Conservation (phyloP, 179 eudicot species). For the Amaranthus tricolor region DNA sequence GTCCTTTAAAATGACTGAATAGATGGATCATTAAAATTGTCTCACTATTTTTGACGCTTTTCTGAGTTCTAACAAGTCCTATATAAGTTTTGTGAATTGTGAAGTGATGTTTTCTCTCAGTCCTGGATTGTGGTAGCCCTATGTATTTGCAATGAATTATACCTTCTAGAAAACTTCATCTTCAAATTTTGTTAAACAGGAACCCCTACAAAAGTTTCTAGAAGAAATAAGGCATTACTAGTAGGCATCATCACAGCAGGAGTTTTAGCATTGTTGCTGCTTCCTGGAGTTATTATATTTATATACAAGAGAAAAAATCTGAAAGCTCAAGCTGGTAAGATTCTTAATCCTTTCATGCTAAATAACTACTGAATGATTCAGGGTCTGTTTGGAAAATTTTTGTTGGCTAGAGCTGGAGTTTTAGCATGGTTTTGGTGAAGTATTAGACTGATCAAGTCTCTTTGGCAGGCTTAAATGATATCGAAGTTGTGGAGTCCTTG, state of each 20-base stretch:
- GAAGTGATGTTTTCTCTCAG: background rate
- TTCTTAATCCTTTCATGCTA: background rate
- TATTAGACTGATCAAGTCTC: background rate
- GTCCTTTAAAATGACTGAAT: background rate
- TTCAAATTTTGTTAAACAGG: constrained; percentile 17
- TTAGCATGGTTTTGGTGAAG: background rate
- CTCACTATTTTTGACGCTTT: background rate
- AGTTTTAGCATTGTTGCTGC: constrained; percentile 9
- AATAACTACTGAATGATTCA: background rate
- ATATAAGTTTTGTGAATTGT: background rate
- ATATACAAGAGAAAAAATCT: constrained; percentile 14
- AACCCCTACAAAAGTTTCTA: background rate
- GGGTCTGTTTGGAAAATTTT: background rate
- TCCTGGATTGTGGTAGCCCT: background rate
- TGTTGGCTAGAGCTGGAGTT: background rate
- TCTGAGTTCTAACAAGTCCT: background rate
- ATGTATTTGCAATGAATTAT: background rate
- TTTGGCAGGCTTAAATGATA: constrained; percentile 30
- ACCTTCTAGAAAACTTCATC: no score
- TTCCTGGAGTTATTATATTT: constrained; percentile 14
- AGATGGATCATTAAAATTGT: background rate
- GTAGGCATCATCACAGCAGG: constrained; percentile 13
- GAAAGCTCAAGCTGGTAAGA: constrained; percentile 24
- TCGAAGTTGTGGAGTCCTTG: constrained; percentile 29
- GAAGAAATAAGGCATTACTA: constrained; percentile 13